Evolutionary conservation across 1,284 basidiomycete genomes (phyloP).

Genomic region (Rhodotorula sp.): DNA sequence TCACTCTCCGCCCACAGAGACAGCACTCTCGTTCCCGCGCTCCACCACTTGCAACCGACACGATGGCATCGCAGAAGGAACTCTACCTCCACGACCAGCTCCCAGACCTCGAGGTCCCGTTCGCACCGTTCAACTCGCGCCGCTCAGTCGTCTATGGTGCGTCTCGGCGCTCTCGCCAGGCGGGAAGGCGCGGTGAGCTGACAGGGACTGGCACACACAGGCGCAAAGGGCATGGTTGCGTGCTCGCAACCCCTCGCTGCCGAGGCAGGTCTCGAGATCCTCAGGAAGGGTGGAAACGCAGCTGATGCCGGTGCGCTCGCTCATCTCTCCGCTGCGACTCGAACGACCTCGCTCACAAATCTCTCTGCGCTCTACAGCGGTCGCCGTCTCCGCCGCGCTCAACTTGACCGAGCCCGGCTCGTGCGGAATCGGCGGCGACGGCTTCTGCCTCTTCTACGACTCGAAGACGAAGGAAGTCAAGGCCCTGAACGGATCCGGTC

Average conservation of each 20-base stretch:
- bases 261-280: conserved; percentile 81
- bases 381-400: conserved; percentile 37
- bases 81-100: conserved; percentile 24
- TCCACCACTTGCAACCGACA: no score
- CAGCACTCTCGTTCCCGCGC: no score
- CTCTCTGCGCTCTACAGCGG: conserved; percentile 7
- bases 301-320: conserved; percentile 49
- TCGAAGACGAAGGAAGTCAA: conserved; percentile 74
- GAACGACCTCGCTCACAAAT: background rate
- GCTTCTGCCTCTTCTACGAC: conserved; percentile 60
- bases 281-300: conserved; percentile 87
- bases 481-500: conserved; percentile 82
- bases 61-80: conserved; percentile 4
- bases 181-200: no score
- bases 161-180: background rate
- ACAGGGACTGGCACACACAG: background rate
- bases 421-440: conserved; percentile 40
- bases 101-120: conserved; percentile 23
- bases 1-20: background rate
- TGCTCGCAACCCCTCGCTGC: conserved; percentile 88
- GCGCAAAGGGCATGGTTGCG: conserved; percentile 78
- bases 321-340: background rate
- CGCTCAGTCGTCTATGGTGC: conserved; percentile 70
- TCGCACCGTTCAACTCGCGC: conserved; percentile 64
- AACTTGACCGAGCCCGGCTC: conserved; percentile 37